Conservation (phyloP, 225 moss, liverwort and hornwort genomes). For the Physcomitrium patens region DNA sequence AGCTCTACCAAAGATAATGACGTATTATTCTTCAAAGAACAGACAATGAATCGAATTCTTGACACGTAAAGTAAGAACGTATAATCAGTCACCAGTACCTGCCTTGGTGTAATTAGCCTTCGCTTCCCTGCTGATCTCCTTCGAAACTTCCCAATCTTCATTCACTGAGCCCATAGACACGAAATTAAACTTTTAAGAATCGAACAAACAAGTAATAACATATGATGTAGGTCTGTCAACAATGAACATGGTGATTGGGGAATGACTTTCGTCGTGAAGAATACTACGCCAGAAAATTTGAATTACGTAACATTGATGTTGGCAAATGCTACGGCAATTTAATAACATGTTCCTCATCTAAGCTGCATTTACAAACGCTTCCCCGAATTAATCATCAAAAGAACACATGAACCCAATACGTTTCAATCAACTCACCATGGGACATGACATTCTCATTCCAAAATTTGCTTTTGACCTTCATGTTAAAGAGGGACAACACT, state of each 20-base stretch:
- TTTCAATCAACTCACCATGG: constrained; percentile 53
- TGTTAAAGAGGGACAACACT: constrained; percentile 75
- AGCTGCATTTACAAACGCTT: constrained; percentile 7
- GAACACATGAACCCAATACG: constrained; percentile 10
- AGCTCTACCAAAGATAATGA: constrained; percentile 11
- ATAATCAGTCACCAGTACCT: constrained; percentile 59
- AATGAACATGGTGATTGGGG: constrained; percentile 8
- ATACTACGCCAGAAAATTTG: constrained; percentile 2
- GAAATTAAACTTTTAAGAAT: constrained; percentile 5
- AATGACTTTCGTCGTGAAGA: constrained; percentile 10
- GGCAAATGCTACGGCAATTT: neutral
- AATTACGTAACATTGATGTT: constrained; percentile 13
- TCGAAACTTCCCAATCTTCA: constrained; percentile 72
- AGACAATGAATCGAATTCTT: constrained; percentile 15
- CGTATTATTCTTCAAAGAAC: constrained; percentile 5
- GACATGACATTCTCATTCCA: constrained; percentile 68
- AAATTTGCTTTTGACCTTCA: constrained; percentile 62
- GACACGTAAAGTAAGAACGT: constrained; percentile 8
- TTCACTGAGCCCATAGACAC: constrained; percentile 48
- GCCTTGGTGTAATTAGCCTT: constrained; percentile 78
- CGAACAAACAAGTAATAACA: constrained; percentile 13
- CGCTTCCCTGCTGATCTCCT: constrained; percentile 48
- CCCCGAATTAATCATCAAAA: constrained; percentile 10
- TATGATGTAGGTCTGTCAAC: constrained; percentile 7
- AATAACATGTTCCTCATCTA: constrained; percentile 4